phyloP scores from a whole-genome alignment of 2,329 filamentous ascomycete species.

The Pseudogymnoascus sp. region DNA sequence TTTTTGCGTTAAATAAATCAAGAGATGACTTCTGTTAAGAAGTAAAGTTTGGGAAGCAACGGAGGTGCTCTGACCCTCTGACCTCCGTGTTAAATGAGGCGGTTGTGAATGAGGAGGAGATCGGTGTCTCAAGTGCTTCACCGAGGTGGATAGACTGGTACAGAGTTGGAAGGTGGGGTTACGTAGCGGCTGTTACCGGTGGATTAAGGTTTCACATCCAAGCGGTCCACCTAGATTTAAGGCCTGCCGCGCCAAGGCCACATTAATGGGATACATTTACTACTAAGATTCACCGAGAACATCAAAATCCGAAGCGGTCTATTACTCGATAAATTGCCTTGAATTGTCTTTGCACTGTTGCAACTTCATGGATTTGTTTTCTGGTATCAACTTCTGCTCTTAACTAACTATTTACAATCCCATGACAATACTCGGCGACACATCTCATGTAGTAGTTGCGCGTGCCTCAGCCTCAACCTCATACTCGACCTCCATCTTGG shows the following conservation, averaged over 20 bases:
- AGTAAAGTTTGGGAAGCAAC: neutral
- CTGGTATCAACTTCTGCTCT: slow-evolving; percentile 7
- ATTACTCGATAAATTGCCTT: neutral
- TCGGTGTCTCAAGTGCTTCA: slow-evolving; percentile 4
- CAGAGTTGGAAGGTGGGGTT: slow-evolving; percentile 7
- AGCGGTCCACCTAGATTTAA: slow-evolving; percentile 1
- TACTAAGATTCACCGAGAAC: neutral
- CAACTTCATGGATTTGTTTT: neutral
- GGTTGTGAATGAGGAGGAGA: slow-evolving; percentile 1
- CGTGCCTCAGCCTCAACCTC: slow-evolving; percentile 54
- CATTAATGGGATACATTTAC: neutral
- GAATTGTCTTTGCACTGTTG: neutral
- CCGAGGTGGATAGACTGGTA: neutral
- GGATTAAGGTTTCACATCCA: slow-evolving; percentile 8
- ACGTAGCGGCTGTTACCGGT: slow-evolving; percentile 6
- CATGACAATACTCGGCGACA: slow-evolving; percentile 10
- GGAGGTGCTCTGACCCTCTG: neutral
- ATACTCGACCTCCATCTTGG: slow-evolving; percentile 62
- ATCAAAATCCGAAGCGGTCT: neutral
- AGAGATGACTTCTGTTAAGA: neutral
- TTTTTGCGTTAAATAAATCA: neutral
- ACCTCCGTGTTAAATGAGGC: neutral
- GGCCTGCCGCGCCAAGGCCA: slow-evolving; percentile 6
- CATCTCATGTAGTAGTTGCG: slow-evolving; percentile 25
- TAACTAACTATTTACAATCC: slow-evolving; percentile 5